Base-by-base conservation (phyloP, 805 yeast species). In the Yarrowia sp. region DNA sequence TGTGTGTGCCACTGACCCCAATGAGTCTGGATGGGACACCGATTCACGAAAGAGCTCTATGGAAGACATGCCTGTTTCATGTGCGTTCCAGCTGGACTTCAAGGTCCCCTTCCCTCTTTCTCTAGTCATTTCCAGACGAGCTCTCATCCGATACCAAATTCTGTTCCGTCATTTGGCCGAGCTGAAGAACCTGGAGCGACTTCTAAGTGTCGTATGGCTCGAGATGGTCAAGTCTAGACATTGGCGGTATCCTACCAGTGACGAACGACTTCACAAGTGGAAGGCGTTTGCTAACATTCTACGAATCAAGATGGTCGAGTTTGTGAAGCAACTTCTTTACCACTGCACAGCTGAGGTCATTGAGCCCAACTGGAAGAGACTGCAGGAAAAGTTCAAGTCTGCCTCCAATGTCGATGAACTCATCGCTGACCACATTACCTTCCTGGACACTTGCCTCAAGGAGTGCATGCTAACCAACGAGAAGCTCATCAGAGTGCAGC, bases 21-120 rank as follows among this genome's bases (percentile, higher is more conserved):
- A 58, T n/a, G 64, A 58, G 14, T 42, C 64, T 7, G 50, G 64
- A 30, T 33, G 24, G 33, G 66, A 61, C 6, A 34, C 46, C 13
- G 55, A 61, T n/a, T 61, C 70, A 1, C 20, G 61, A 30, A 64
- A 50, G 33, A 39, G 19, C 42, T 42, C 60, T 10, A 38, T 40
- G 40, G 60, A 64, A 3, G 60, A 49, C 42, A 40, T 43, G 60
- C 67, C 67, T 9, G 60, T 39, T 9, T 64, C 67, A 9, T 76
- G 76, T 66, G 79, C 78, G 0, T 58, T 80, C 40, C 79, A 79
- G 69, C 73, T 81, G 30, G 80, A 79, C 52, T 76, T 79, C 68
- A 70, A 70, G 43, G 75, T 93, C 24, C 97, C 98, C 3, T 95
- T 91, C 74, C 99, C 99, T 0, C 77, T 92, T 60, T 92, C 92